These are phyloP conservation scores for Talaromyces thailandensis DNA, from an alignment of 495 filamentous ascomycete species.

Conservation along the genomic window DNA sequence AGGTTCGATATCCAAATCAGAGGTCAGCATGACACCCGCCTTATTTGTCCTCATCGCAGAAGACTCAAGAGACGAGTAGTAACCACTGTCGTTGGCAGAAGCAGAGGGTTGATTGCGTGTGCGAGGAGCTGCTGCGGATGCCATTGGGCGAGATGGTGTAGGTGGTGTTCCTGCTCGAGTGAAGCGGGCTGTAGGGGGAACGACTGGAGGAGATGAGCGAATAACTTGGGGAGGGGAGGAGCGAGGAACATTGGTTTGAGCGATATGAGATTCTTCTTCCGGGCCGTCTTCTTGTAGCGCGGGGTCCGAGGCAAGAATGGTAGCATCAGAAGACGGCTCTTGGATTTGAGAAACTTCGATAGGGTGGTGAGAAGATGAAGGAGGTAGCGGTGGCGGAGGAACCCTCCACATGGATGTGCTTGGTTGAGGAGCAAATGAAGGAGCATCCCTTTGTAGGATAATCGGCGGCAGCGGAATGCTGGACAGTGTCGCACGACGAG, in stretches of 20 bases:
- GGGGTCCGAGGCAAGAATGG: constrained; percentile 77
- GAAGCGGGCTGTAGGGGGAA: constrained; percentile 42
- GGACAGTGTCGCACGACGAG: constrained; percentile 46
- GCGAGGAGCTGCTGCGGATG: constrained; percentile 43
- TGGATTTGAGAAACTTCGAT: constrained; percentile 20
- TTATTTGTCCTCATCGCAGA: constrained; percentile 70
- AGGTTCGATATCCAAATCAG: constrained; percentile 62
- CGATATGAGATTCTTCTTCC: constrained; percentile 33
- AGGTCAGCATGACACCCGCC: constrained; percentile 51
- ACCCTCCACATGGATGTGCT: constrained; percentile 34
- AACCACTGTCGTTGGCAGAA: constrained; percentile 82
- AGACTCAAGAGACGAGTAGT: constrained; percentile 95
- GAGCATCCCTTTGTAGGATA: constrained; percentile 24
- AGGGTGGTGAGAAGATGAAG: background rate
- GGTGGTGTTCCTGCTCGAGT: constrained; percentile 68
- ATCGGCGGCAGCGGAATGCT: constrained; percentile 30
- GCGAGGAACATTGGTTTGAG: constrained; percentile 29
- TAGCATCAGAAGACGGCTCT: constrained; percentile 90
- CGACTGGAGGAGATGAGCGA: constrained; percentile 84
- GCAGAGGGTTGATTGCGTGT: constrained; percentile 64
- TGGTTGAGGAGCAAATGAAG: constrained; percentile 18
- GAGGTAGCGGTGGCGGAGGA: constrained; percentile 17
- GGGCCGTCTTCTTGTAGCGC: constrained; percentile 56
- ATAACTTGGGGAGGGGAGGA: constrained; percentile 57
- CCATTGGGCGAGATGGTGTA: constrained; percentile 45